Conservation (phyloP, 352 stramenopile species). For the Phytophthora lateralis region DNA sequence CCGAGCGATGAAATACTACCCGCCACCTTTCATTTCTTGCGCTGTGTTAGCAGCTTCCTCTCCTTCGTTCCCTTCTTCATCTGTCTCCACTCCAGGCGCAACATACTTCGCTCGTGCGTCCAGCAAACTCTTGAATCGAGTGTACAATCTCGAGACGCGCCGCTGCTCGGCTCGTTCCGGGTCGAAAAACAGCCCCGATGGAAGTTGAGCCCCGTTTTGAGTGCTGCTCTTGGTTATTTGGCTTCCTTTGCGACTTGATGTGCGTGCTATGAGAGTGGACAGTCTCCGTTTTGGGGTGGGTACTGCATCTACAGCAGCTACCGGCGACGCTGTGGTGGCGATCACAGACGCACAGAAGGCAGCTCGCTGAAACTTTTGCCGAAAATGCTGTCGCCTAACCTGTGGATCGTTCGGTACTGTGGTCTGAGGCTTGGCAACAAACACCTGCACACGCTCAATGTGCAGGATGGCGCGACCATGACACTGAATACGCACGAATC, state of each 20-base stretch:
- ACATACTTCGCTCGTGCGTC: slow-evolving; percentile 55
- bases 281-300: slow-evolving; percentile 6
- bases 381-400: slow-evolving; percentile 23
- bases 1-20: neutral
- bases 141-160: slow-evolving; percentile 64
- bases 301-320: slow-evolving; percentile 1
- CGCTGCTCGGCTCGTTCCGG: slow-evolving; percentile 59
- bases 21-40: neutral
- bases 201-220: slow-evolving; percentile 2
- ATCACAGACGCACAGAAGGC: slow-evolving; percentile 67
- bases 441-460: slow-evolving; percentile 67
- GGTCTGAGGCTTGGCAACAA: slow-evolving; percentile 32
- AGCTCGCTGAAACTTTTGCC: slow-evolving; percentile 51
- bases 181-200: slow-evolving; percentile 43
- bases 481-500: slow-evolving; percentile 70
- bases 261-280: slow-evolving; percentile 1
- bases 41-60: neutral
- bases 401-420: slow-evolving; percentile 27
- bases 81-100: slow-evolving; percentile 16
- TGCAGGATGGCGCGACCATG: slow-evolving; percentile 51
- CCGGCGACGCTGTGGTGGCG: slow-evolving; percentile 18
- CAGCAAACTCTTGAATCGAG: slow-evolving; percentile 61
- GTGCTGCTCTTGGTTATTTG: neutral
- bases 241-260: slow-evolving; percentile 1
- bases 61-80: slow-evolving; percentile 1